Conservation (phyloP, 2,329 filamentous ascomycete genomes). For the Colletotrichum echinochloae region DNA sequence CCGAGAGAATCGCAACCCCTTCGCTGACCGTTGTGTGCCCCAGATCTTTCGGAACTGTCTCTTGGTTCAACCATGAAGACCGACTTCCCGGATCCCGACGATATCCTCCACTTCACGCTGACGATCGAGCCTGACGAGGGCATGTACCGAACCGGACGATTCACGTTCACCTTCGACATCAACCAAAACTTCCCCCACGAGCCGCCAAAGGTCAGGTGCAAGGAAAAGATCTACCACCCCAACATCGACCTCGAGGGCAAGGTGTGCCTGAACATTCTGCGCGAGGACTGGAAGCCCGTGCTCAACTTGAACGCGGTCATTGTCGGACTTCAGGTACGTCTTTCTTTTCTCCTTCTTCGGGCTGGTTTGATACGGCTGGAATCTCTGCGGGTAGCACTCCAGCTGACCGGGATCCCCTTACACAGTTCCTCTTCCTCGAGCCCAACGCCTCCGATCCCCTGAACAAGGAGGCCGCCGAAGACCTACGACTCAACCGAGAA, state of each 20-base stretch:
- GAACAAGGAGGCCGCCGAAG: slow-evolving; percentile 97
- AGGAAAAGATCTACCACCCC: slow-evolving; percentile 98
- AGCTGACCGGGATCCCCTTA: slow-evolving; percentile 43
- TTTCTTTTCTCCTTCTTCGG: no score
- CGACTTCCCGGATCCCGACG: slow-evolving; percentile 83
- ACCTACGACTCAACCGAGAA: slow-evolving; percentile 86
- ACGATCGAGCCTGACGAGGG: slow-evolving; percentile 88
- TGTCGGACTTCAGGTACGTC: slow-evolving; percentile 83
- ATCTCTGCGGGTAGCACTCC: background rate
- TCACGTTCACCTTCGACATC: slow-evolving; percentile 92
- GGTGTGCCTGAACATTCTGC: slow-evolving; percentile 95
- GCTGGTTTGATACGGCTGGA: slow-evolving; percentile 41
- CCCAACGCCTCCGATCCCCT: slow-evolving; percentile 97
- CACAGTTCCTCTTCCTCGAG: slow-evolving; percentile 94
- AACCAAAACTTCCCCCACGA: slow-evolving; percentile 97
- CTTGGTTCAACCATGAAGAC: slow-evolving; percentile 85
- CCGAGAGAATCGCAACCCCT: slow-evolving; percentile 8
- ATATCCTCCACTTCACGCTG: slow-evolving; percentile 86
- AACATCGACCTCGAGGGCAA: slow-evolving; percentile 99
- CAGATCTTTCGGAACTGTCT: slow-evolving; percentile 85
- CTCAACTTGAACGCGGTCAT: slow-evolving; percentile 97
- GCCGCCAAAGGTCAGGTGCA: slow-evolving; percentile 96
- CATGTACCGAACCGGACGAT: slow-evolving; percentile 87
- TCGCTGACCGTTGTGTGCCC: slow-evolving; percentile 15
- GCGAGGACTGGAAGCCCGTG: slow-evolving; percentile 99